Conservation (phyloP, 2,329 filamentous ascomycete genomes). For the Phialophora expanda region DNA sequence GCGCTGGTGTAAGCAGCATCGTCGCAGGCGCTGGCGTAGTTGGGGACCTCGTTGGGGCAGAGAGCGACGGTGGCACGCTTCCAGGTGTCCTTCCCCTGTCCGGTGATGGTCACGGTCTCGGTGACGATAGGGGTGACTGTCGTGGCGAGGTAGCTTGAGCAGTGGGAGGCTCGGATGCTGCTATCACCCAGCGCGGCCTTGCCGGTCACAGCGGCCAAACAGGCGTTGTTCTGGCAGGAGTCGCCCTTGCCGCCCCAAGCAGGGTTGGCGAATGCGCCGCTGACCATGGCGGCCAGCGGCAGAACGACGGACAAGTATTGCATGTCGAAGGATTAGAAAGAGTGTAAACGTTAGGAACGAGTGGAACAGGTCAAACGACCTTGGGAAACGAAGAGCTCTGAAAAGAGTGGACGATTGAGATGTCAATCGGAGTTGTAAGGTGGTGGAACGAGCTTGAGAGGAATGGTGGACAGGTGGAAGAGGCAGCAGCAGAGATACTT, state of each 20-base stretch:
- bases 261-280: conserved; percentile 34
- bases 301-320: conserved; percentile 35
- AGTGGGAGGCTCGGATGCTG: conserved; percentile 34
- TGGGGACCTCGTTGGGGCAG: conserved; percentile 40
- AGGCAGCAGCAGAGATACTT: conserved; percentile 29
- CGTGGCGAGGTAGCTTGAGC: conserved; percentile 37
- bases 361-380: conserved; percentile 38
- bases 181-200: conserved; percentile 37
- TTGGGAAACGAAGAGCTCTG: conserved; percentile 32
- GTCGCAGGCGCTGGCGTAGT: conserved; percentile 39
- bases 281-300: conserved; percentile 38
- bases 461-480: conserved; percentile 10
- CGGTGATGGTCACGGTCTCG: conserved; percentile 26
- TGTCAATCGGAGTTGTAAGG: conserved; percentile 34
- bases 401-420: conserved; percentile 41
- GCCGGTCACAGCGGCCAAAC: conserved; percentile 38
- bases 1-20: conserved; percentile 36
- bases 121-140: conserved; percentile 32
- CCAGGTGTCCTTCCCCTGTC: conserved; percentile 22
- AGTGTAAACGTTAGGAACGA: conserved; percentile 32
- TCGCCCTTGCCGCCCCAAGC: conserved; percentile 9
- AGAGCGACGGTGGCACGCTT: conserved; percentile 36
- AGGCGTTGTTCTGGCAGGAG: conserved; percentile 29
- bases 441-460: conserved; percentile 30
- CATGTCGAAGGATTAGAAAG: conserved; percentile 28